These are phyloP conservation scores for Chlorella sp. DNA, from an alignment of 139 green algal genomes.

Conservation along the genomic window DNA sequence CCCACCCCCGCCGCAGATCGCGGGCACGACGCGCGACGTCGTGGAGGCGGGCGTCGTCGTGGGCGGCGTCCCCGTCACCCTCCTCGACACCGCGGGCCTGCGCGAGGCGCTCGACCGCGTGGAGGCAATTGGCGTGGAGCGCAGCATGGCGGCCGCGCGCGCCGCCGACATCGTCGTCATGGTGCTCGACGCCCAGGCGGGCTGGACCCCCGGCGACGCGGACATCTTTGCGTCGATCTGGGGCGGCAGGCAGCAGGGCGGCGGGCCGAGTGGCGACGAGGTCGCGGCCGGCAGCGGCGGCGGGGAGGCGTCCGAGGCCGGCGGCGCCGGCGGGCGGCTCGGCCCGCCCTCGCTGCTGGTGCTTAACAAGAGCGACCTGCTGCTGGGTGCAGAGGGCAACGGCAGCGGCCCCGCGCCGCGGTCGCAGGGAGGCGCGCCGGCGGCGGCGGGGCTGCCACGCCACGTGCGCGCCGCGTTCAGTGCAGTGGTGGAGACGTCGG, in stretches of 20 bases:
- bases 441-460: too few relatives aligned
- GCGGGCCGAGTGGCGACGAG: not conserved
- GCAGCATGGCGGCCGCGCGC: slow-evolving; percentile 54
- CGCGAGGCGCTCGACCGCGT: slow-evolving; percentile 76
- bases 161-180: slow-evolving; percentile 86
- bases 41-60: slow-evolving; percentile 84
- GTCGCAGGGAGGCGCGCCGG: slow-evolving; percentile 25
- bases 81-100: slow-evolving; percentile 97
- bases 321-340: not conserved
- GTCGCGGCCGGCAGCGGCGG: slow-evolving; percentile 5
- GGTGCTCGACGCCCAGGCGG: slow-evolving; percentile 76
- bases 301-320: too few relatives aligned
- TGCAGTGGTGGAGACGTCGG: slow-evolving; percentile 65
- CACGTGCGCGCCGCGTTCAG: slow-evolving; percentile 38
- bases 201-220: slow-evolving; percentile 76
- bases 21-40: slow-evolving; percentile 95
- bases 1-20: too few relatives aligned
- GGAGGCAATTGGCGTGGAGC: slow-evolving; percentile 84
- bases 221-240: slow-evolving; percentile 61
- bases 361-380: slow-evolving; percentile 90
- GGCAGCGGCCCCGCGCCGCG: slow-evolving; percentile 22
- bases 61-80: slow-evolving; percentile 81
- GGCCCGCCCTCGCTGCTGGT: slow-evolving; percentile 70
- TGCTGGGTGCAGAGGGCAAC: slow-evolving; percentile 3
- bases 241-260: not conserved